Conservation (phyloP, 495 filamentous ascomycete genomes). For the Hamigera avellanea region DNA sequence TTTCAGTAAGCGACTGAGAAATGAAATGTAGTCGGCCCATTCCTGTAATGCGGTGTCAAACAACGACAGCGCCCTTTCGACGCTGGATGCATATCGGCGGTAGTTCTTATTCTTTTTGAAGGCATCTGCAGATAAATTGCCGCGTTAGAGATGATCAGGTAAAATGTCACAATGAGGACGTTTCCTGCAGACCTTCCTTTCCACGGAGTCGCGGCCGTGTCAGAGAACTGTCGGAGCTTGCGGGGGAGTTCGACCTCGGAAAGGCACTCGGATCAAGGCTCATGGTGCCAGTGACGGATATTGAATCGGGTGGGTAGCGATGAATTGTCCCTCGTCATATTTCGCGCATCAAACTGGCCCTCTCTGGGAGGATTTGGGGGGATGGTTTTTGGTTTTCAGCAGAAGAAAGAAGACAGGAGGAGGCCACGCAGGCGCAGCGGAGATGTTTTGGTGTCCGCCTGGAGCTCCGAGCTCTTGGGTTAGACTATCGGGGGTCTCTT, state of each 20-base stretch:
- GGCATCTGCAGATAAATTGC: slow-evolving; percentile 35
- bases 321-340: slow-evolving; percentile 26
- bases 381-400: slow-evolving; percentile 9
- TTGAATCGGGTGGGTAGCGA: slow-evolving; percentile 12
- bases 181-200: slow-evolving; percentile 34
- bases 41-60: slow-evolving; percentile 93
- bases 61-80: slow-evolving; percentile 77
- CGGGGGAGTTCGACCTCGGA: slow-evolving; percentile 58
- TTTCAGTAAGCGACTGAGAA: slow-evolving; percentile 84
- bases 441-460: slow-evolving; percentile 1
- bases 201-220: slow-evolving; percentile 45
- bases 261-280: slow-evolving; percentile 56
- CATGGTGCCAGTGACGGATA: slow-evolving; percentile 40
- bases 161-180: background rate
- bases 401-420: slow-evolving; percentile 3
- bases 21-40: slow-evolving; percentile 99
- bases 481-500: too few species aligned
- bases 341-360: slow-evolving; percentile 16
- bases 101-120: slow-evolving; percentile 81
- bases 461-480: background rate
- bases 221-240: slow-evolving; percentile 66
- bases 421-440: slow-evolving; percentile 20
- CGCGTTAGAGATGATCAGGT: slow-evolving; percentile 1
- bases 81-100: slow-evolving; percentile 77
- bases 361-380: slow-evolving; percentile 5